Evolutionary conservation across 2,329 filamentous ascomycete species (phyloP).

Genomic region (Erysiphe pulchra): DNA sequence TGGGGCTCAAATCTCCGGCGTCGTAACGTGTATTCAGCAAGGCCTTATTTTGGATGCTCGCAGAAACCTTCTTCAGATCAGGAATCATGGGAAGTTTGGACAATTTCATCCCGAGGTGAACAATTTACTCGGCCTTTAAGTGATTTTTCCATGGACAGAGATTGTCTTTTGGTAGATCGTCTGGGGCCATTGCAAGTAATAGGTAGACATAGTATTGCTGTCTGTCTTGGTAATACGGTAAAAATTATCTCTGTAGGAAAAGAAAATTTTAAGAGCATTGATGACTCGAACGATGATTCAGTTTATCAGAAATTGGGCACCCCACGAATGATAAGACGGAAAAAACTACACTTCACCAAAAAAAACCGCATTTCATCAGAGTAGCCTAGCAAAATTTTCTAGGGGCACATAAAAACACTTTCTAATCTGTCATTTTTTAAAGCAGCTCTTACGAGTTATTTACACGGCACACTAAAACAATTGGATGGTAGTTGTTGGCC

Average conservation of each 20-base stretch:
- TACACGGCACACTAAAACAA: too few species aligned
- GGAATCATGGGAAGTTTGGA: constrained; percentile 26
- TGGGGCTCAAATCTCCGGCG: constrained; percentile 7
- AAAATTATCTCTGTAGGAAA: constrained; percentile 44
- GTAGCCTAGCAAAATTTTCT: too few species aligned
- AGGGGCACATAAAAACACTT: too few species aligned
- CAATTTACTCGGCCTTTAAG: constrained; percentile 6
- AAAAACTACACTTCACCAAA: constrained; percentile 3
- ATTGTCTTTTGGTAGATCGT: constrained; percentile 35
- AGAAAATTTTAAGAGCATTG: constrained; percentile 28
- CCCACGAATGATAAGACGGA: constrained; percentile 3
- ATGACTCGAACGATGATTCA: constrained; percentile 6
- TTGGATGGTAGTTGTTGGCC: too few species aligned
- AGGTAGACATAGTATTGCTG: constrained; percentile 37
- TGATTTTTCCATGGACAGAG: constrained; percentile 5
- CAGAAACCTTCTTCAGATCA: constrained; percentile 3
- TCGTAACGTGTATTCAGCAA: constrained; percentile 1
- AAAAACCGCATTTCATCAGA: neutral
- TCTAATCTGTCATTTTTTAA: too few species aligned
- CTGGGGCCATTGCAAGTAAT: constrained; percentile 38
- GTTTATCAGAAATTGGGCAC: constrained; percentile 9
- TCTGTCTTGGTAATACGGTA: constrained; percentile 46
- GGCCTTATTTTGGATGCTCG: neutral
- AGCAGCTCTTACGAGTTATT: too few species aligned
- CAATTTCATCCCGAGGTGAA: constrained; percentile 20